Base-by-base conservation (phyloP, 129 eudicot species). In the Smallanthus sonchifolius region DNA sequence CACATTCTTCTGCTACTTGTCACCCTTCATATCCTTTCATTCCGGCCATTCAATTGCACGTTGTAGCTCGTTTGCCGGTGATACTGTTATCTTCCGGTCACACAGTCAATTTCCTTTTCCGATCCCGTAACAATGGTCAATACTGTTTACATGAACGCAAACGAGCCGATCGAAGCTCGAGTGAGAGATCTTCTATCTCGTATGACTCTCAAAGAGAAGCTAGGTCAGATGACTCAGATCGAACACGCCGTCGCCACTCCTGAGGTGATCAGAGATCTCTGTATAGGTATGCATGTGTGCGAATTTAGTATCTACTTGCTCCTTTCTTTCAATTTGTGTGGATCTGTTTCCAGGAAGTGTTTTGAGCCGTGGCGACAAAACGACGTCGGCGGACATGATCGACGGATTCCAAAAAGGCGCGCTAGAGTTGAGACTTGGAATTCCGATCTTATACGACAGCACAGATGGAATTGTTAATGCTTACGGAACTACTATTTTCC, bases 211-310 rank as follows among this genome's bases (percentile, higher is more conserved):
- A 37, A 83, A 42, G 97, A 91, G 83, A 91, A 91, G 70, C 66
- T 91, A 10, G 97, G 91, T 35, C 97, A 91, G 28, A 91, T 91
- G 95, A 88, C 95, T 75, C 97, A 91, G 84, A 86, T 91, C 70
- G 92, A 88, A 68, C 86, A 90, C 56, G 37, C 74, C 16, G 95
- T 86, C 19, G 97, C 95, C 49, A 71, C 92, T 62, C 84, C 88
- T 30, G 80, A 78, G 35, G 87, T 73, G 73, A 71, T 91, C 72
- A 88, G 69, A 70, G 81, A 88, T 80, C 87, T 86, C 72, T 79
- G 70, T 74, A 75, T 86, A 54, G 87, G 91, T 86, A 45, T 38
- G 17, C 17, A 3, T 37, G 16, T 3, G 24, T 54, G 30, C 19
- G 10, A 24, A 24, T 24, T 24, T 42, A 59, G 64, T 28, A 57